Evolutionary conservation across 768 basidiomycete species (phyloP), one percentile per base, ranked within the genome.

Genomic region (Termitomyces sp.): DNA sequence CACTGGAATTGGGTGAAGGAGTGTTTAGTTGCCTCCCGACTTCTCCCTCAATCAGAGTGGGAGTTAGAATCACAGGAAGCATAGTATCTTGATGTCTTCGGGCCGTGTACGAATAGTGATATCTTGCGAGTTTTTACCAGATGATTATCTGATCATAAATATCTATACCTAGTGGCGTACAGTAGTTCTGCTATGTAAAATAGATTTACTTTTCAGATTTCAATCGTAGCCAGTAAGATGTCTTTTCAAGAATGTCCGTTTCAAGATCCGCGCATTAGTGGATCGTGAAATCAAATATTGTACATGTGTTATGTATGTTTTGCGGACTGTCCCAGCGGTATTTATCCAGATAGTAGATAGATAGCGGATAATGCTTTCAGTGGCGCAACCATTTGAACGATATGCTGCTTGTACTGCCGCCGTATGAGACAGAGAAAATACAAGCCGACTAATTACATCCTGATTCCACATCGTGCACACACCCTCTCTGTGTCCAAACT

Each of bases 1-100:
- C 70, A 77, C 55, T 81, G 88, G 70, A 64, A 68, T 17, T 93
- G 88, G 88, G 80, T 93, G 40, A 93, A 93, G 67, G 80, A 88
- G 45, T 87, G 87, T 62, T 70, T 93, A 30, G 78, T 89, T 57
- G 77, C 85, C 15, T 84, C 85, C 14, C 73, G 83, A 32, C 64
- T 80, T 26, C 64, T 79, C 3, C 69, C 72, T 42, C 65, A 71
- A 10, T 72, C 71, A 3, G 56, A 61, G 24, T 70, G 70, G 68
- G 60, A 26, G n/a, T 19, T 45, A 22, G 56, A 62, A 44, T 62
- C 63, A 19, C 63, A 65, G 30, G 59, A 61, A 15, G 59, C 55
- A 17, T 65, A 45, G 57, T 43, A 21, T 14, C n/a, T 17, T 26
- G 10, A 38, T 17, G 24, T 50, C 35, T 14, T 14, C 35, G n/a